Conservation (phyloP, 257 asterid species). For the Plantago ovata region DNA sequence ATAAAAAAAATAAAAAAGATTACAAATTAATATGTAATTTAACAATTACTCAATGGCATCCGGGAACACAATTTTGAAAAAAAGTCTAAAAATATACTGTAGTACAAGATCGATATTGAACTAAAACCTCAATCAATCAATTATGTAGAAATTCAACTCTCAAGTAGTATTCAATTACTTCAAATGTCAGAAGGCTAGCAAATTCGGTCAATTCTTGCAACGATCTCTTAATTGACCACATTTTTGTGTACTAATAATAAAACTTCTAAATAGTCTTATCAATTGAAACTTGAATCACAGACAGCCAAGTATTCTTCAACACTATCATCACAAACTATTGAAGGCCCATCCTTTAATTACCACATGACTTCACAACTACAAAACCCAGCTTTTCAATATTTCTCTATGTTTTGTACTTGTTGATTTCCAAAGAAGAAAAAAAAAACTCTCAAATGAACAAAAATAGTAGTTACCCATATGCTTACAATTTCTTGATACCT, state of each 20-base stretch:
- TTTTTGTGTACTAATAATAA: neutral
- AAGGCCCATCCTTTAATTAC: neutral
- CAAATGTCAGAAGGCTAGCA: conserved; percentile 6
- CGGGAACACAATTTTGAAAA: no score
- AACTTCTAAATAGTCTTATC: conserved; percentile 23
- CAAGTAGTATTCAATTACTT: conserved; percentile 18
- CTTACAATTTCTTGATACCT: conserved; percentile 17
- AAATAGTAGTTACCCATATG: neutral
- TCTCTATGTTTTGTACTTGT: neutral
- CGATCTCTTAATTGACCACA: conserved; percentile 5
- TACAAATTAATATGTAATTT: no score
- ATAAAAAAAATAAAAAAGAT: no score
- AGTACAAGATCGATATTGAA: neutral
- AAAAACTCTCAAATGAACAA: conserved; percentile 29
- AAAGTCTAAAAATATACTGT: neutral
- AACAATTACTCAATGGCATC: no score
- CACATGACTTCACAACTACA: neutral
- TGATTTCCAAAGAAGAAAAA: neutral
- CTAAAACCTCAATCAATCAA: no score
- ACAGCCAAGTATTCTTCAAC: conserved; percentile 13
- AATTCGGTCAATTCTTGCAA: conserved; percentile 38
- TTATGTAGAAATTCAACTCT: no score
- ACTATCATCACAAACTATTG: no score
- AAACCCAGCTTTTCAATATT: neutral
- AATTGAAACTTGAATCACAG: conserved; percentile 20